Percentiles rank a stretch among this genome's conserved stretches.
Evolutionary conservation across 1,284 basidiomycete genomes (phyloP).

Genomic region (Boletus calvinii): DNA sequence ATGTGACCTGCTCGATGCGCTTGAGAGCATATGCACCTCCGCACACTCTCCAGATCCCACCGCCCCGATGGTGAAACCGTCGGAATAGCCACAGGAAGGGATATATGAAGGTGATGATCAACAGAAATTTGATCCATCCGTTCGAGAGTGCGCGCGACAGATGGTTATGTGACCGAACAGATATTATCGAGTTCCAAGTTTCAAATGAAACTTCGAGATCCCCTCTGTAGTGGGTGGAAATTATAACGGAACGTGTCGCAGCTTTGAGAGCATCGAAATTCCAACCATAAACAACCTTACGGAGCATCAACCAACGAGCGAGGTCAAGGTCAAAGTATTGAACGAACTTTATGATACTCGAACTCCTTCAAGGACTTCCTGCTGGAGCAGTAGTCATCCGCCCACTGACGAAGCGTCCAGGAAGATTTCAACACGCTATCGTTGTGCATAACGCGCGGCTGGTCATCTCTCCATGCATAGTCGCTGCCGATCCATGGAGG

Average conservation of each 20-base stretch:
- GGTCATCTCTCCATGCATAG: constrained; percentile 27
- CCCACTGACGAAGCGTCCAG: constrained; percentile 63
- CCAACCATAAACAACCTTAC: constrained; percentile 67
- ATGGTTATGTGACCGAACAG: constrained; percentile 59
- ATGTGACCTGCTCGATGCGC: constrained; percentile 34
- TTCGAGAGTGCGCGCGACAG: constrained; percentile 63
- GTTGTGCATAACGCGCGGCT: constrained; percentile 27
- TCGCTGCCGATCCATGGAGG: constrained; percentile 44
- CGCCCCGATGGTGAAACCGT: constrained; percentile 56
- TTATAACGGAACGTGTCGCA: constrained; percentile 53
- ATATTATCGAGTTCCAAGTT: constrained; percentile 44
- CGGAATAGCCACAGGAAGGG: constrained; percentile 75
- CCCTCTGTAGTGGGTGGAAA: constrained; percentile 53
- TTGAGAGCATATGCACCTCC: constrained; percentile 69
- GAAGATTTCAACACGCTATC: constrained; percentile 44
- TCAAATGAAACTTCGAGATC: constrained; percentile 51
- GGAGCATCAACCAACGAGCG: neutral
- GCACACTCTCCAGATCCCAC: constrained; percentile 66
- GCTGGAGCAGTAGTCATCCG: constrained; percentile 66
- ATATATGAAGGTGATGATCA: constrained; percentile 63
- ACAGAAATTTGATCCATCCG: constrained; percentile 62
- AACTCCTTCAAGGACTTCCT: constrained; percentile 65
- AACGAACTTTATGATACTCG: constrained; percentile 53
- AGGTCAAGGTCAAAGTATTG: neutral
- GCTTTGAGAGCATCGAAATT: constrained; percentile 53